A percentile compares a stretch with the other conserved stretches of the same genome.
Conservation (phyloP, 306 rosid genomes). For the Hippophae rhamnoides region DNA sequence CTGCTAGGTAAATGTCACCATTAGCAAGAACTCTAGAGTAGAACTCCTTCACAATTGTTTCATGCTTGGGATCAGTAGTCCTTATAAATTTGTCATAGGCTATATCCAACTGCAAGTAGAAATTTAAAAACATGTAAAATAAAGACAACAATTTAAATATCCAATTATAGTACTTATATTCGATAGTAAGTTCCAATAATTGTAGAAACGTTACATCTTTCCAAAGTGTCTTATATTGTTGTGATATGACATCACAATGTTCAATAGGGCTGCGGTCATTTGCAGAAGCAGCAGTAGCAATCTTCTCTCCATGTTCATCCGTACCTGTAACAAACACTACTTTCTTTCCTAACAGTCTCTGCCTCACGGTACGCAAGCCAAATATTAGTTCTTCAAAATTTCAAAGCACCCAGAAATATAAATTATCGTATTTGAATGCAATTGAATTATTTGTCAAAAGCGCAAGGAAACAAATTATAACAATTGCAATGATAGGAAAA, state of each 20-base stretch:
- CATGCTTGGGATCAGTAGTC: conserved; percentile 84
- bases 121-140: not conserved
- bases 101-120: conserved; percentile 56
- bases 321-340: conserved; percentile 86
- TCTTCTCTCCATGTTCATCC: conserved; percentile 94
- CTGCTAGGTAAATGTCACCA: conserved; percentile 88
- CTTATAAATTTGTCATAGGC: conserved; percentile 82
- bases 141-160: not conserved
- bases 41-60: conserved; percentile 85
- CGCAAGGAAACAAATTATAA: too few species aligned
- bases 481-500: too few species aligned
- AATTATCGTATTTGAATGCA: too few species aligned
- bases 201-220: conserved; percentile 41
- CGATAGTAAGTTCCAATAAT: conserved; percentile 6
- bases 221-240: conserved; percentile 68
- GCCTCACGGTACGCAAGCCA: conserved; percentile 20
- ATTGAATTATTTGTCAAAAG: too few species aligned
- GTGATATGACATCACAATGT: conserved; percentile 75
- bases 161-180: not conserved
- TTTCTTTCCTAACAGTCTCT: conserved; percentile 69
- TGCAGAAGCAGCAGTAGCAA: conserved; percentile 77
- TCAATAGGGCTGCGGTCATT: conserved; percentile 61
- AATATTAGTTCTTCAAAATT: not conserved
- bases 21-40: conserved; percentile 80
- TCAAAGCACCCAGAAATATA: not conserved